Evolutionary conservation across 2,329 filamentous ascomycete species (phyloP), one percentile per base, ranked within the genome.

Genomic region (Emmonsiellopsis sp.): DNA sequence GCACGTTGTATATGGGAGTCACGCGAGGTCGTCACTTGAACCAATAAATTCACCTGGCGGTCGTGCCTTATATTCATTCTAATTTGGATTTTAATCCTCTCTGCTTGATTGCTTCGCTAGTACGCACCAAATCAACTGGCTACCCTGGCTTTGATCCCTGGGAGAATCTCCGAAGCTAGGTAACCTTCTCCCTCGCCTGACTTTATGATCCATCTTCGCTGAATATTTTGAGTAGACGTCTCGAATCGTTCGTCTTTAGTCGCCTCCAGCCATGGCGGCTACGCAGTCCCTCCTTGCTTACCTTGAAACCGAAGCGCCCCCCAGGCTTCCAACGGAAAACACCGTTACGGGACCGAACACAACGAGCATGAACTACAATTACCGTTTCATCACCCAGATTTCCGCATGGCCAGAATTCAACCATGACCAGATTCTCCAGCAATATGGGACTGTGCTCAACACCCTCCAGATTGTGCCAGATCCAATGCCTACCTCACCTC

Each of bases 331-430:
- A 11, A 45, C 46, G 9, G 43, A 35, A 37, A 49, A 49, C 20
- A 45, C 47, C 42, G 42, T 42, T 32, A 51, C 43, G 13, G 16
- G 15, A 7, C 46, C 35, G 3, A 58, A 54, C 41, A 56, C 52
- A 8, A 48, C 51, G 37, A 58, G 55, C 47, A 49, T 54, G 10
- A 35, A 48, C 11, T 59, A 56, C 46, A 34, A 42, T 49, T 49
- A 52, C 4, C 49, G 47, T 3, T 54, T 57, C 37, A 60, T 60
- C 10, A 40, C 48, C 2, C 16, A 56, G 11, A 32, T 60, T 35
- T 48, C 43, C 7, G 10, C 13, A 7, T 60, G 58, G 57, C 51
- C 50, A 10, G 55, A 59, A 32, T 59, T 60, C 51, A 58, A 35
- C 32, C 56, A 59, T 42, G 4, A 34, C 7, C 48, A 35, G 9